Evolutionary conservation across 2,329 filamentous ascomycete genomes (phyloP), one percentile per base, ranked within the genome.

Genomic region (Nemania sp.): DNA sequence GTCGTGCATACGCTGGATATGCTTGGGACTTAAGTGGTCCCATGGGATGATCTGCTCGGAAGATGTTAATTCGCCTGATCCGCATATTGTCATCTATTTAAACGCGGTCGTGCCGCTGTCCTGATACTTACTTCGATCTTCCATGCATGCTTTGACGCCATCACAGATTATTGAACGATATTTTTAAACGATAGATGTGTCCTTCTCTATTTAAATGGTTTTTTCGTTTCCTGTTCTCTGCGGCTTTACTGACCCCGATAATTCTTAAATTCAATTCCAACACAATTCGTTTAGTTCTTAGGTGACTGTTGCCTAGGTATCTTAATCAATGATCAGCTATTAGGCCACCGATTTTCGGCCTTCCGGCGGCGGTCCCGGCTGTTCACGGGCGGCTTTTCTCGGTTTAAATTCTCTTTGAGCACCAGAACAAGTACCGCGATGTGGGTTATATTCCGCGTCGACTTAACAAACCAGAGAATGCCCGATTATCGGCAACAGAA

Each of bases 1-100:
- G 29, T 80, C 77, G 45, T 78, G 74, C 73, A 85, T 73, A 43
- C 83, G 77, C 63, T 80, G 68, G 38, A 77, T 73, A 62, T 85
- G 83, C n/a, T 75, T 73, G 8, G 77, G 75, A 52, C 78, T 81
- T 18, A 70, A 72, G 10, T 80, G 74, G 65, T 86, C 83, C 80
- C 81, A 86, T 8, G 83, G 82, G 22, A 85, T 74, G 45, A 85
- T 77, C 62, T 68, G 73, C 32, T 56, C 43, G 54, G 47, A 35
- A 38, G 43, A 58, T 45, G 26, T 65, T 65, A 62, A 13, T 22
- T 51, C 26, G 38, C 24, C 5, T 20, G 24, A 26, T 38, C 18
- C 49, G 38, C 60, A 67, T 49, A 27, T 63, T 15, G 11, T 47
- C 43, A 59, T 43, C 29, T 20, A 60, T 32, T 18, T 52, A 58